A percentile compares a stretch with the other conserved stretches of the same genome.
Evolutionary conservation across 169 alveolate species (phyloP).

Genomic region (Amoebophrya sp.): DNA sequence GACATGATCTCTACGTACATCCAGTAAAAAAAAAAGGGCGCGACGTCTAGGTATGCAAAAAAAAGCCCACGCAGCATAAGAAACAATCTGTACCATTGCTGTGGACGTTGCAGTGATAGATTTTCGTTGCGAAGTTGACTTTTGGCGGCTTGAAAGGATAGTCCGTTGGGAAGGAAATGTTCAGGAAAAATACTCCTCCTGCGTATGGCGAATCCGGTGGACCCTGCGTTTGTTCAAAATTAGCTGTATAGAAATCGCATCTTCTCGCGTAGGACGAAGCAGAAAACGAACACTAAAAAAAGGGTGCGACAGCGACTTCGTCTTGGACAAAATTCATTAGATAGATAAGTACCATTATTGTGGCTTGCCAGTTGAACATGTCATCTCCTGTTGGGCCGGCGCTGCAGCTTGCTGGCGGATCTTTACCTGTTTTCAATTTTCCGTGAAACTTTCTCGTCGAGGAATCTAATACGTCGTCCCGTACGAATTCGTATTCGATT

Average conservation of each 20-base stretch:
- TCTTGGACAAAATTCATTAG: constrained; percentile 25
- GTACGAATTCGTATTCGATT: too few species aligned
- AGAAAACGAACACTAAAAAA: not conserved
- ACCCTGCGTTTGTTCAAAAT: too few species aligned
- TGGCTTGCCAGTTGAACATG: constrained; percentile 97
- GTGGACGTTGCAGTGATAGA: constrained; percentile 95
- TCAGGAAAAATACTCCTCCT: constrained; percentile 95
- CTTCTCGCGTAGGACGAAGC: constrained; percentile 25
- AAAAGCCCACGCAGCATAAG: too few species aligned
- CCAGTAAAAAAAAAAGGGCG: not conserved
- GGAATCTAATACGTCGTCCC: too few species aligned
- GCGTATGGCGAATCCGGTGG: constrained; percentile 74
- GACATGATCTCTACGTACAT: too few species aligned
- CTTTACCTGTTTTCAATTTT: not conserved
- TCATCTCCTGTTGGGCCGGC: constrained; percentile 98
- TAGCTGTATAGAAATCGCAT: too few species aligned
- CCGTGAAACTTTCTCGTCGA: too few species aligned
- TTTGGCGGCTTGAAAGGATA: constrained; percentile 99
- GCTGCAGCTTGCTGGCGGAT: not conserved
- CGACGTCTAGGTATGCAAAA: not conserved
- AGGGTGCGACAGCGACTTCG: not conserved
- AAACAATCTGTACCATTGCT: constrained; percentile 90
- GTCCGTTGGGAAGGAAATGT: constrained; percentile 95
- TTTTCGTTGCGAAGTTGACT: constrained; percentile 92
- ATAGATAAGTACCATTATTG: constrained; percentile 87